Base-by-base conservation (phyloP, 805 yeast species). In the Grigorovia humatica region DNA sequence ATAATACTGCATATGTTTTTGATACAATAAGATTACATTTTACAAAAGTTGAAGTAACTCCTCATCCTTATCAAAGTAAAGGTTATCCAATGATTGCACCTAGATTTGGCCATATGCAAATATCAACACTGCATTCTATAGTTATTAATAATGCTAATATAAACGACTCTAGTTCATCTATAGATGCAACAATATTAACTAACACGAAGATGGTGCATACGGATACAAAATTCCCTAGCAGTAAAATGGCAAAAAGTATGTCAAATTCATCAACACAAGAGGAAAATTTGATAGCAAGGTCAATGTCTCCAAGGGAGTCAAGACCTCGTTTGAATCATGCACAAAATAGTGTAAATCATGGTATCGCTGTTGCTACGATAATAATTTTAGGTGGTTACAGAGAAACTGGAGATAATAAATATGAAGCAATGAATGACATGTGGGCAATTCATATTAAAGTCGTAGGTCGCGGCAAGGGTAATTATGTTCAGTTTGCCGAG, bases 1-100 rank as follows among this genome's bases (percentile, higher is more conserved):
- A 80, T 60, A 74, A 74, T 49, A 70, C 74, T 44, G 82, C 78
- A 0, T 85, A 78, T 69, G 67, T 83, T n/a, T 67, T 85, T 32
- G 88, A 85, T 64, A 67, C 71, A 0, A 57, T 69, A 9, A 73
- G 79, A 0, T 67, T 72, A 47, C 71, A 65, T 23, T 85, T 83
- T 60, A 67, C 74, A 19, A 76, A 76, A 56, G 66, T 81, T 23
- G 70, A 70, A 38, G 54, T 71, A 4, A 59, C 60, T 2, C 69
- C 71, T 0, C 67, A 67, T 44, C 68, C 71, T 3, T 67, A 65
- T 35, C 55, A 62, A 35, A 53, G 57, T 32, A 60, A 62, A 13
- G 57, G 57, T 27, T 61, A 57, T 40, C 71, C 74, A 12, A 59
- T 67, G 1, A 61, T 70, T 1, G 62, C 67, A 4, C 66, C 74